Base-by-base conservation (phyloP, 768 basidiomycete species). In the Trametes maxima region DNA sequence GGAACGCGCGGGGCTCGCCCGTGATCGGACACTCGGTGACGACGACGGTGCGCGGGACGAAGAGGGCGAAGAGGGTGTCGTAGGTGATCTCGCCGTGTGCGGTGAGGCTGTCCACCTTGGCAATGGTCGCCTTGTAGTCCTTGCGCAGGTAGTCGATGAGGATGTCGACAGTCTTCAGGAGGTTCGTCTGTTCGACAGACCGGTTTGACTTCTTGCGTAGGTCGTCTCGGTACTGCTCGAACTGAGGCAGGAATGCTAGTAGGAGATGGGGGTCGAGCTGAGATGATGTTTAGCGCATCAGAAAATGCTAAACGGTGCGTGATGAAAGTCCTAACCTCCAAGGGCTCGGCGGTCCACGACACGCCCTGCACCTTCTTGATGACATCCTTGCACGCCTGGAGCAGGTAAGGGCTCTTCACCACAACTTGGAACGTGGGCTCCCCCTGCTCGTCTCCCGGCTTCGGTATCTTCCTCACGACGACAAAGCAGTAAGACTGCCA, bases 401-500 rank as follows among this genome's bases (percentile, higher is more conserved):
- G 70, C 53, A 87, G 77, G 66, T 84, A 85, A 28, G 77, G 78
- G 65, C 82, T 85, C 75, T 86, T 86, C 72, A 87, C 70, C 51
- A 85, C 75, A 24, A 86, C 69, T 69, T 79, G 80, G 74, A 82
- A 83, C 2, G 74, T 79, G 0, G 81, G 77, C 17, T 81, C 77
- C 21, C 80, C 79, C 17, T 73, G 40, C 13, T 42, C 40, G 14
- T 13, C 14, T 14, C 40, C 14, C 8, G 40, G 19, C 43, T 70
- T 72, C 0, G 80, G 80, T 13, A 85, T 70, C 17, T 75, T 82
- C 25, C 85, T 82, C 21, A 87, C 81, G 42, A 86, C 73, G 37
- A 85, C 85, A 52, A 86, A 82, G 64, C 80, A 80, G 67, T 71
- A 87, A 39, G 83, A 79, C 69, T 81, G 82, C 85, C 84, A 86